phyloP scores from a whole-genome alignment of 192 early-diverging fungal genomes.

The Rhizophagus sp. region DNA sequence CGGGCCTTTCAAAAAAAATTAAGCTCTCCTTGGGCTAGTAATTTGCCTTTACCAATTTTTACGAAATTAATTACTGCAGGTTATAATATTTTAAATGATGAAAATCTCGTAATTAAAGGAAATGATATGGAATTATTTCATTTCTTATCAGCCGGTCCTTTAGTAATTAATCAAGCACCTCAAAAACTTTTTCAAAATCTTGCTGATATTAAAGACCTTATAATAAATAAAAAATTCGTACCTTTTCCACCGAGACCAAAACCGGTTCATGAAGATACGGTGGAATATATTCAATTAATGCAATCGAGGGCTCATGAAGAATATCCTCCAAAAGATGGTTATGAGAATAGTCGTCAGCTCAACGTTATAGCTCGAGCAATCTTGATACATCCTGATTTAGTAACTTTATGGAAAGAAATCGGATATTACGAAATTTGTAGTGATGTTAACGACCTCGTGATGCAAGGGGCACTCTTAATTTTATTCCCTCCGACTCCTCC shows the following conservation, averaged over 20 bases:
- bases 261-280: not conserved
- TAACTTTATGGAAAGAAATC: not conserved
- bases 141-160: not conserved
- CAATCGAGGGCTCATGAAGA: not conserved
- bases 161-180: not conserved
- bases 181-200: not conserved
- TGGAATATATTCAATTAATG: not conserved
- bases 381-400: slow-evolving; percentile 3
- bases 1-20: slow-evolving; percentile 2
- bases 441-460: not conserved
- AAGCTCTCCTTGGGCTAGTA: not conserved
- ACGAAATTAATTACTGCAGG: not conserved
- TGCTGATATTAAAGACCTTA: not conserved
- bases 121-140: slow-evolving; percentile 24
- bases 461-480: not conserved
- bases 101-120: not conserved
- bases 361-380: slow-evolving; percentile 5
- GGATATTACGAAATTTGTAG: slow-evolving; percentile 8
- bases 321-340: not conserved
- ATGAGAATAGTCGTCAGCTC: not conserved
- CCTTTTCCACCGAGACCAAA: slow-evolving; percentile 7
- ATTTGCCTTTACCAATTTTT: not conserved
- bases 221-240: not conserved
- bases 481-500: slow-evolving; percentile 5
- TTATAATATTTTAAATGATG: not conserved